These are phyloP conservation scores for Rhododendron vialii DNA, from an alignment of 148 eudicot species.

Conservation along the genomic window DNA sequence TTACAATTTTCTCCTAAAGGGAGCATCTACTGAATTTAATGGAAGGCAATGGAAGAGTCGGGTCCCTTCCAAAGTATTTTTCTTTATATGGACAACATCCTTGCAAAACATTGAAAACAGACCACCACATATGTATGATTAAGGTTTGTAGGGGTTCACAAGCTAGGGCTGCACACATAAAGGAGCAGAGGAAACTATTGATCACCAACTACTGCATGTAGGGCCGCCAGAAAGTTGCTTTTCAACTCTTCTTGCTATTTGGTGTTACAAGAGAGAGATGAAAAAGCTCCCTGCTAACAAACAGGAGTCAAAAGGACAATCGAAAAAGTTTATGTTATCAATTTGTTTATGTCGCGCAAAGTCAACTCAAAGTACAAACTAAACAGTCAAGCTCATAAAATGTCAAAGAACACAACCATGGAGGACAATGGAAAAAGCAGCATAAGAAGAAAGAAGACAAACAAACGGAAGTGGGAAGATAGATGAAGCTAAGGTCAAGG, in stretches of 20 bases:
- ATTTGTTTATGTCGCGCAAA: no score
- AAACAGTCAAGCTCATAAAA: not conserved
- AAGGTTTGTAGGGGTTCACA: not conserved
- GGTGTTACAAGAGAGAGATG: not conserved
- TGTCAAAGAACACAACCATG: not conserved
- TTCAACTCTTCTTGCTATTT: not conserved
- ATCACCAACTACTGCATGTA: not conserved
- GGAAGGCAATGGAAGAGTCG: not conserved
- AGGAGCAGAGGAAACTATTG: not conserved
- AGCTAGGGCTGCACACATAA: not conserved
- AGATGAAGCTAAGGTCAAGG: no score
- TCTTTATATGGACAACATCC: not conserved
- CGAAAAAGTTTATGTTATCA: no score
- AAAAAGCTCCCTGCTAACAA: not conserved
- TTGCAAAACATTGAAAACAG: not conserved
- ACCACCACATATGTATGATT: not conserved
- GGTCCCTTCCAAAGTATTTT: not conserved
- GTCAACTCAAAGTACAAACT: not conserved
- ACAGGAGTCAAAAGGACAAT: no score
- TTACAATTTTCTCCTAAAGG: not conserved
- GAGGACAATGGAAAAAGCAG: not conserved
- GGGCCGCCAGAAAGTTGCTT: not conserved
- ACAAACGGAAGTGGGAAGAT: not conserved
- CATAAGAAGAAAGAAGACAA: not conserved
- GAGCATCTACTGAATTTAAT: not conserved